These are phyloP conservation scores for Yarrowia porcina DNA, from an alignment of 805 yeast species.

Conservation along the genomic window DNA sequence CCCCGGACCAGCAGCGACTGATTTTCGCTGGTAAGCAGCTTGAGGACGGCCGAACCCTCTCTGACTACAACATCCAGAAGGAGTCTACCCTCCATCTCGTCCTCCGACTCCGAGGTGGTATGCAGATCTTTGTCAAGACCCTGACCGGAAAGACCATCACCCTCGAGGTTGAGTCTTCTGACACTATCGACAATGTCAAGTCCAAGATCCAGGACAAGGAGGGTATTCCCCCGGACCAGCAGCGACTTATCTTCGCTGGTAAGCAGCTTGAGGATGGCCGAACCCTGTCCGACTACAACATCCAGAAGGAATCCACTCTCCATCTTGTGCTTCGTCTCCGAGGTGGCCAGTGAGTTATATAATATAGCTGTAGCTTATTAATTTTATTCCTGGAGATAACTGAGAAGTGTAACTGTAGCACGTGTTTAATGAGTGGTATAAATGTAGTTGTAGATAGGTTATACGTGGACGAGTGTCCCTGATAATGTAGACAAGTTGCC, in stretches of 20 bases:
- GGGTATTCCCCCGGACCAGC: slow-evolving; percentile 96
- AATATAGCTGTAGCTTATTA: background rate
- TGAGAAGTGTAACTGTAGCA: background rate
- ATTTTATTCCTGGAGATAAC: background rate
- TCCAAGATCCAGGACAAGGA: slow-evolving; percentile 94
- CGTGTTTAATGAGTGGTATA: background rate
- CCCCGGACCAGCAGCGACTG: slow-evolving; percentile 93
- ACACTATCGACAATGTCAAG: slow-evolving; percentile 92
- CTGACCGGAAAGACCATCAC: slow-evolving; percentile 89
- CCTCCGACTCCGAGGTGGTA: slow-evolving; percentile 83
- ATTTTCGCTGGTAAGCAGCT: slow-evolving; percentile 95
- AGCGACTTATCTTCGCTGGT: slow-evolving; percentile 92
- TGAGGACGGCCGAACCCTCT: slow-evolving; percentile 90
- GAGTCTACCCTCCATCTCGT: slow-evolving; percentile 85
- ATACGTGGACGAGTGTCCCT: too few relatives aligned
- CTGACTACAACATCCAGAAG: slow-evolving; percentile 94
- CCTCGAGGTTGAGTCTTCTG: slow-evolving; percentile 85
- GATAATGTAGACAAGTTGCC: too few relatives aligned
- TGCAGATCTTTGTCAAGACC: slow-evolving; percentile 79
- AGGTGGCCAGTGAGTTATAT: slow-evolving; percentile 52
- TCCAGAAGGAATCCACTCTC: slow-evolving; percentile 86
- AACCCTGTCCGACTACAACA: slow-evolving; percentile 90
- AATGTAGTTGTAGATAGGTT: background rate
- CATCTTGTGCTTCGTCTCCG: slow-evolving; percentile 83
- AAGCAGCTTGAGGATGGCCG: slow-evolving; percentile 94